phyloP scores from a whole-genome alignment of 192 early-diverging fungal species.

The Backusella luteola region DNA sequence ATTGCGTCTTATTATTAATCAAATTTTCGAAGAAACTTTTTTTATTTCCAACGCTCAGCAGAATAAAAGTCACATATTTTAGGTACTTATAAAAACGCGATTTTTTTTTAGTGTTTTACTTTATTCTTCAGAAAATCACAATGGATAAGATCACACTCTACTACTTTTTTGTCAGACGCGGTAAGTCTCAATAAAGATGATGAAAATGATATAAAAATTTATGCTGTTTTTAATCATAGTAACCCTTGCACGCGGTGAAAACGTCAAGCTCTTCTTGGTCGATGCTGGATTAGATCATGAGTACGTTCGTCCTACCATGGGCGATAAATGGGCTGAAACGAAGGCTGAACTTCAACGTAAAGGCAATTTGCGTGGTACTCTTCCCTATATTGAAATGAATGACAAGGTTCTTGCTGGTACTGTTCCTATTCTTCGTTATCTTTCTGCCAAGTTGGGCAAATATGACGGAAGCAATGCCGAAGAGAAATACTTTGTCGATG shows the following conservation, averaged over 20 bases:
- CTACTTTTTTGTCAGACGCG: background rate
- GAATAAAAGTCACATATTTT: background rate
- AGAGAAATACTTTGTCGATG: background rate
- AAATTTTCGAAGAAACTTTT: background rate
- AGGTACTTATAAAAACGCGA: background rate
- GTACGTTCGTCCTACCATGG: background rate
- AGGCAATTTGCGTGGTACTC: background rate
- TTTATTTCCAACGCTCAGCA: background rate
- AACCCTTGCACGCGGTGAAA: background rate
- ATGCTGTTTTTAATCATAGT: background rate
- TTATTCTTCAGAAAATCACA: background rate
- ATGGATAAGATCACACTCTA: slow-evolving; percentile 2
- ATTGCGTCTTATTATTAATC: background rate
- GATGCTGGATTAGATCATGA: background rate
- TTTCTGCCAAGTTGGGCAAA: slow-evolving; percentile 2
- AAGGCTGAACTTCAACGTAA: background rate
- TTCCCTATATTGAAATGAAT: background rate
- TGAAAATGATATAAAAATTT: background rate
- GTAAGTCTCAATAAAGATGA: background rate
- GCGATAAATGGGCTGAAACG: background rate
- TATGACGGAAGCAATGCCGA: background rate
- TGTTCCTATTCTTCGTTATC: slow-evolving; percentile 2
- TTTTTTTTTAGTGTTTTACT: background rate
- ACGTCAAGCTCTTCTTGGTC: background rate
- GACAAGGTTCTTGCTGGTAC: background rate